Evolutionary conservation across 116 monocot species (phyloP), one percentile per base, ranked within the genome.

Genomic region (Dioscorea cayenensis): DNA sequence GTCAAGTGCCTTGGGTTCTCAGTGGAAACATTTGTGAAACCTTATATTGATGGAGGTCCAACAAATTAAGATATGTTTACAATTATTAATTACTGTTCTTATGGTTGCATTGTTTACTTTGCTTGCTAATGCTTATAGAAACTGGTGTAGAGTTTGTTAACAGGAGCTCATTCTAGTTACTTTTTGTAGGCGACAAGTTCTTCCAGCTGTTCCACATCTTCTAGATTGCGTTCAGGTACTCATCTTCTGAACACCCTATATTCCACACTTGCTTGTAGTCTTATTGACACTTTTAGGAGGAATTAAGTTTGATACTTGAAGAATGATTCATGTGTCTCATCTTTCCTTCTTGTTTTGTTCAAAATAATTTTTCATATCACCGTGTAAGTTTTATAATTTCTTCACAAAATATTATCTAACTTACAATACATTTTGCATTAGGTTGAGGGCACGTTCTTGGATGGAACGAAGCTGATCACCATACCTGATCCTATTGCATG

Each of bases 401-500:
- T 55, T 55, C n/a, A 5, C 5, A 18, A 55, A 55, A 55, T 55
- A 16, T 16, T 5, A 55, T 18, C 14, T 55, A 16, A 55, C 16
- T 16, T 5, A 55, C 5, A 16, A 5, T 55, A n/a, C n/a, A 55
- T 55, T n/a, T 16, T 18, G n/a, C 55, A 62, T 63, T 75, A 96
- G 96, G 88, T 97, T 83, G 96, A 97, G 73, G 96, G 90, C 64
- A 97, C 96, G 11, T 97, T 97, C 73, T 22, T 49, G 48, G 93
- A 97, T 86, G 96, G 96, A 69, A 97, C 96, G 64, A 97, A 97
- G 72, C 83, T 97, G 72, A 81, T 97, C 74, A 92, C 92, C 4
- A 67, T 97, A 64, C 96, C 92, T 83, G 84, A 97, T 83, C 81
- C 96, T 60, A 88, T 97, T 84, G 82, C 81, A 2, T 51, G 79